phyloP scores from a whole-genome alignment of 202 grass and related monocot species.

The Schoenoplectus tabernaemontani region DNA sequence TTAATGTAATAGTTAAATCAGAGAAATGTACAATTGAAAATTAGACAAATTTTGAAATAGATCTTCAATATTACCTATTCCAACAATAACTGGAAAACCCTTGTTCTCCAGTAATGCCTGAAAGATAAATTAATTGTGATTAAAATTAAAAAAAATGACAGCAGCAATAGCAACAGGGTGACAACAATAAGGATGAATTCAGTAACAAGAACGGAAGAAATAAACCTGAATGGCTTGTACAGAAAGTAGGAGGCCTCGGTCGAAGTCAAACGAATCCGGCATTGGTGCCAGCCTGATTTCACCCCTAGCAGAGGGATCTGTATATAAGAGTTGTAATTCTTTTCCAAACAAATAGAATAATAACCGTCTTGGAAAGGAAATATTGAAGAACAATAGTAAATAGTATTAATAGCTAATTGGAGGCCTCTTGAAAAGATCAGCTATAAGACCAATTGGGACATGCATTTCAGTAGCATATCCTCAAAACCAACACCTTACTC shows the following conservation, averaged over 20 bases:
- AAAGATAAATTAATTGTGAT: slow-evolving; percentile 25
- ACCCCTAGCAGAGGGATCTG: slow-evolving; percentile 75
- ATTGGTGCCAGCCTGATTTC: slow-evolving; percentile 61
- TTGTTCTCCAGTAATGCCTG: slow-evolving; percentile 98
- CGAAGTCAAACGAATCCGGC: slow-evolving; percentile 91
- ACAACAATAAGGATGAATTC: not conserved
- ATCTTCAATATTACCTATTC: slow-evolving; percentile 60
- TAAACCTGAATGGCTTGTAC: slow-evolving; percentile 96
- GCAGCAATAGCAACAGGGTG: not conserved
- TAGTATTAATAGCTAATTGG: not conserved
- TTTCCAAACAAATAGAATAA: not conserved
- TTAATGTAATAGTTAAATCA: slow-evolving; percentile 2
- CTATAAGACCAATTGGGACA: not conserved
- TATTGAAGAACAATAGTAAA: not conserved
- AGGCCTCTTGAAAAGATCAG: not conserved
- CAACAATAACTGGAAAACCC: slow-evolving; percentile 95
- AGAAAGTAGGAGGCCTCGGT: slow-evolving; percentile 90
- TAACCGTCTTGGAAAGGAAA: not conserved
- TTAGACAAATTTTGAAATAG: slow-evolving; percentile 5
- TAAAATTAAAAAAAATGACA: not conserved
- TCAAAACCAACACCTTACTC: not conserved
- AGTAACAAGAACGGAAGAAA: slow-evolving; percentile 12
- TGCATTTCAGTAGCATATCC: not conserved
- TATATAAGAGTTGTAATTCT: slow-evolving; percentile 11
- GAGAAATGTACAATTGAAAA: not conserved